These are phyloP conservation scores for Hibiscus syriacus DNA, from an alignment of 345 rosid genomes.

Conservation along the genomic window DNA sequence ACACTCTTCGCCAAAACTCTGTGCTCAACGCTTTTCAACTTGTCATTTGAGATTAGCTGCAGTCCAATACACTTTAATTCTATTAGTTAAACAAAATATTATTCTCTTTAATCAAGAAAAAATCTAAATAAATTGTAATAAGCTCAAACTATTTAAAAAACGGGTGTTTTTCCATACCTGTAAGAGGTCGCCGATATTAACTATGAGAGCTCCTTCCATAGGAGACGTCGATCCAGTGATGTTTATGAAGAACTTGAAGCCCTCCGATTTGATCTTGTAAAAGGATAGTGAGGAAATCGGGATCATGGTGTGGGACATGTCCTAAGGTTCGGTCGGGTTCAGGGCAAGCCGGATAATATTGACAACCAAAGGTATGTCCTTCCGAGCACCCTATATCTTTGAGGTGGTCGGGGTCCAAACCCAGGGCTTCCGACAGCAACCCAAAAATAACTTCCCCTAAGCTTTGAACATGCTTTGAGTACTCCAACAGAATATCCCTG, in stretches of 20 bases:
- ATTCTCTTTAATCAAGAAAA: too few relatives aligned
- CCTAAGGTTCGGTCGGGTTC: conserved; percentile 21
- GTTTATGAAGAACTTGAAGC: conserved; percentile 18
- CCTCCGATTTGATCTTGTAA: conserved; percentile 15
- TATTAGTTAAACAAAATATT: too few relatives aligned
- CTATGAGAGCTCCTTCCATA: conserved; percentile 8
- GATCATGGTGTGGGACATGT: conserved; percentile 11
- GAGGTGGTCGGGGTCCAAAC: conserved; percentile 15
- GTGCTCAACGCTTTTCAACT: conserved; percentile 18
- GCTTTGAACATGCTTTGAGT: background rate
- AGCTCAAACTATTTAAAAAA: too few relatives aligned
- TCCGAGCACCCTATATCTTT: conserved; percentile 12
- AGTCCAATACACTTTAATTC: too few relatives aligned
- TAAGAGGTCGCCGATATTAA: conserved; percentile 20
- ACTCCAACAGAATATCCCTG: conserved; percentile 21
- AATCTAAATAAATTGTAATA: too few relatives aligned
- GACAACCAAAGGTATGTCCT: conserved; percentile 16
- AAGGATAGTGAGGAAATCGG: conserved; percentile 16
- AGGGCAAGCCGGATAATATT: conserved; percentile 30
- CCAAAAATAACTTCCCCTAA: conserved; percentile 10
- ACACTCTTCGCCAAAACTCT: conserved; percentile 17
- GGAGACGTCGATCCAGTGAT: conserved; percentile 19
- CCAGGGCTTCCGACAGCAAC: conserved; percentile 21
- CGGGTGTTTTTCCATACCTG: too few relatives aligned
- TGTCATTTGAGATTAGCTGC: conserved; percentile 19